Percentiles rank a stretch among this genome's conserved stretches.
These are phyloP conservation scores for Pythium monospermum DNA, from an alignment of 352 stramenopile genomes.

Conservation along the genomic window DNA sequence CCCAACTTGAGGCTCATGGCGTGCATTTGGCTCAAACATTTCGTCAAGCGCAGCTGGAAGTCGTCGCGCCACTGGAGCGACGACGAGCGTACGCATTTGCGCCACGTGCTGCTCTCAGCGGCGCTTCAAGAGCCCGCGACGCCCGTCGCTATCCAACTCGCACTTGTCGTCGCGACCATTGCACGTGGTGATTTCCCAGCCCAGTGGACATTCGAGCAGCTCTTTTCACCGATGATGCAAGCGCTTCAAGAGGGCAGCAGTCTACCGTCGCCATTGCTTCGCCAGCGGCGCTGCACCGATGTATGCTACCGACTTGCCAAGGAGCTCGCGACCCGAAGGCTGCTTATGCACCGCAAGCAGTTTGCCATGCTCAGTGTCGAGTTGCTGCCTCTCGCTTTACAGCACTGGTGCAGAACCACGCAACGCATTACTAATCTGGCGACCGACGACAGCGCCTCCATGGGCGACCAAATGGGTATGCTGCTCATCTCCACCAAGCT, in stretches of 20 bases:
- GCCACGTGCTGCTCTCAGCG: constrained; percentile 52
- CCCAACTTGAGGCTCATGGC: constrained; percentile 53
- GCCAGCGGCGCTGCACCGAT: constrained; percentile 41
- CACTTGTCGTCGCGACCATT: constrained; percentile 60
- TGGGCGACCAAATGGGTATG: constrained; percentile 27
- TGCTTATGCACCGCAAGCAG: constrained; percentile 80
- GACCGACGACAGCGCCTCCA: constrained; percentile 5
- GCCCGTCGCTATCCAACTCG: constrained; percentile 53
- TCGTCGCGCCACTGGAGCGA: constrained; percentile 23
- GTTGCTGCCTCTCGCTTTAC: constrained; percentile 48
- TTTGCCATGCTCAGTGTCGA: constrained; percentile 70
- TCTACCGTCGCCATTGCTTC: constrained; percentile 12
- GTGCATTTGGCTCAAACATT: constrained; percentile 78
- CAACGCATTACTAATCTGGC: constrained; percentile 1
- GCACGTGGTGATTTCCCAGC: constrained; percentile 70
- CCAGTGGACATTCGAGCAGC: constrained; percentile 54
- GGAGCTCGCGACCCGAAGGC: constrained; percentile 65
- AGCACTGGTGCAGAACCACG: constrained; percentile 67
- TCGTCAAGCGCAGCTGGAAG: constrained; percentile 50
- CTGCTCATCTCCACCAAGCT: constrained; percentile 58
- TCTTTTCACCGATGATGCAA: constrained; percentile 65
- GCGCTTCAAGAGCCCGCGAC: constrained; percentile 56
- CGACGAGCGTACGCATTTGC: constrained; percentile 40
- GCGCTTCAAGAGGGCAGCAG: constrained; percentile 30
- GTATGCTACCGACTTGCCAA: constrained; percentile 76